A percentile compares a stretch with the other conserved stretches of the same genome.
phyloP scores from a whole-genome alignment of 768 basidiomycete species.

The Clathrus columnatus region DNA sequence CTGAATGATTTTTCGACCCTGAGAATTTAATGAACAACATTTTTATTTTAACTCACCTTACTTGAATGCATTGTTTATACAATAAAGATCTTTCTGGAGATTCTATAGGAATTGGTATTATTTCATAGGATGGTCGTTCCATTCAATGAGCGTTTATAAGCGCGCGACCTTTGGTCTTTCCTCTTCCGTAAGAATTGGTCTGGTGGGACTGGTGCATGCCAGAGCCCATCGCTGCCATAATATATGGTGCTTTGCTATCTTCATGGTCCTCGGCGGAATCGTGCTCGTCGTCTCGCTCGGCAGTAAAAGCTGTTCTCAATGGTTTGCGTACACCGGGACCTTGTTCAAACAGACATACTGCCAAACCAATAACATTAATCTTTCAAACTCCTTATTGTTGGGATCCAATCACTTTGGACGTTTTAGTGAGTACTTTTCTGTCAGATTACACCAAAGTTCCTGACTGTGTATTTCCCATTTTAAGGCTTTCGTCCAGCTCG shows the following conservation, averaged over 20 bases:
- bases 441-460: too few species aligned
- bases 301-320: neutral
- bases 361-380: too few species aligned
- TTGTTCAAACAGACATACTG: too few species aligned
- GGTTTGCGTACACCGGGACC: neutral
- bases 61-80: slow-evolving; percentile 55
- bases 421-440: too few species aligned
- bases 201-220: slow-evolving; percentile 2
- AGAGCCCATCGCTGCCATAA: neutral
- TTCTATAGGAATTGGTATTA: slow-evolving; percentile 36
- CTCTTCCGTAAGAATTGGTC: neutral
- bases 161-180: neutral
- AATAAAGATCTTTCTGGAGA: slow-evolving; percentile 35
- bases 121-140: slow-evolving; percentile 43
- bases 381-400: too few species aligned
- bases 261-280: neutral
- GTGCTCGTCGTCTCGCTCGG: slow-evolving; percentile 5
- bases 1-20: too few species aligned
- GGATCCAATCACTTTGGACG: too few species aligned
- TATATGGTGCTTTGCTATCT: slow-evolving; percentile 5
- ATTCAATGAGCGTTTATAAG: neutral
- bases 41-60: slow-evolving; percentile 24
- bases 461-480: too few species aligned
- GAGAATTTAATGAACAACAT: slow-evolving; percentile 3
- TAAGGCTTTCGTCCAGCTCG: too few species aligned